These are phyloP conservation scores for Caryopteris hybrid DNA, from an alignment of 305 asterid species.

Conservation along the genomic window DNA sequence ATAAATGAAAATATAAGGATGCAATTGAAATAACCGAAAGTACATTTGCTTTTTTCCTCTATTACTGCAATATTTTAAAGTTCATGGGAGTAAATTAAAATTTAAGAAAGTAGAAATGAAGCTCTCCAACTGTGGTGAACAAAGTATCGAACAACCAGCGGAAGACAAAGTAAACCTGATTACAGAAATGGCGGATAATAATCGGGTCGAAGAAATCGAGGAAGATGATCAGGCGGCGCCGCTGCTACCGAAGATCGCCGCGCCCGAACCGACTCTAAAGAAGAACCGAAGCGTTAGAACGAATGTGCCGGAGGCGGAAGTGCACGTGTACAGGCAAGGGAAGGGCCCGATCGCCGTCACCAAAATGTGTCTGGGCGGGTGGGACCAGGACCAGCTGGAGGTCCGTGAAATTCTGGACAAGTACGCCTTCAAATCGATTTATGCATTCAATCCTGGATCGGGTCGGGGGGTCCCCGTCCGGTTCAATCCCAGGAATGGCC, in stretches of 20 bases:
- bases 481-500: conserved; percentile 72
- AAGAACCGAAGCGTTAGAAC: conserved; percentile 46
- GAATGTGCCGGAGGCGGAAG: conserved; percentile 77
- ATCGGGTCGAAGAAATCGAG: conserved; percentile 41
- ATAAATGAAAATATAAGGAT: no score
- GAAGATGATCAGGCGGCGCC: conserved; percentile 52
- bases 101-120: not conserved
- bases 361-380: conserved; percentile 60
- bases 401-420: conserved; percentile 74
- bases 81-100: not conserved
- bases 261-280: conserved; percentile 16
- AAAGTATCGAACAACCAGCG: not conserved
- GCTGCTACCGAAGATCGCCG: conserved; percentile 31
- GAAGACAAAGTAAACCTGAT: not conserved
- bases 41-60: no score
- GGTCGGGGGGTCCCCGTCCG: conserved; percentile 90
- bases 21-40: no score
- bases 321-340: conserved; percentile 67
- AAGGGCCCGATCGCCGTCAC: conserved; percentile 84
- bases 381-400: conserved; percentile 94
- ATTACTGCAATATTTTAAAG: not conserved
- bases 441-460: conserved; percentile 61
- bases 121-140: not conserved
- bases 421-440: conserved; percentile 63
- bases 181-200: conserved; percentile 25